Conservation (phyloP, 2,329 filamentous ascomycete species). For the Fusarium odoratissimum region DNA sequence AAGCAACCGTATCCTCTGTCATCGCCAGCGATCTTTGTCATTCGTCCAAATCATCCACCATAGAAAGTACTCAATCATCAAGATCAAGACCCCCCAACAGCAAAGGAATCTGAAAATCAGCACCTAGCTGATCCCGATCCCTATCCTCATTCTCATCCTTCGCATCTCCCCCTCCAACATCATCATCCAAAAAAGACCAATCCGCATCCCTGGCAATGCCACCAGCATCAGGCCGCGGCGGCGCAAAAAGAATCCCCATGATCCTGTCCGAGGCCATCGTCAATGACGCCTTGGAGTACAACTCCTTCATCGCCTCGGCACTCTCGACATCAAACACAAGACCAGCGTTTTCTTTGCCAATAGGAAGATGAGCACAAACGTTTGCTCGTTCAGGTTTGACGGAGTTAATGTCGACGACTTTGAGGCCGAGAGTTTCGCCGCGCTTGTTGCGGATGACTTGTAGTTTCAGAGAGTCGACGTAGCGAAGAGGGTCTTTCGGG, state of each 20-base stretch:
- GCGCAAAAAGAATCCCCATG: constrained; percentile 23
- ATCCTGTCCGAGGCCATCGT: not conserved
- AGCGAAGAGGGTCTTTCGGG: not conserved
- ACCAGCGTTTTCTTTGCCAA: not conserved
- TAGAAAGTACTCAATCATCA: not conserved
- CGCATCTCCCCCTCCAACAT: too few relatives aligned
- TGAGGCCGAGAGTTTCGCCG: not conserved
- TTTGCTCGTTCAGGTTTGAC: not conserved
- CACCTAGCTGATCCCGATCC: not conserved
- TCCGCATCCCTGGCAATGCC: not conserved
- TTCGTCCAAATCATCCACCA: not conserved
- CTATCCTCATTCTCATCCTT: not conserved
- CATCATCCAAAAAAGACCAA: constrained; percentile 14
- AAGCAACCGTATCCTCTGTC: not conserved
- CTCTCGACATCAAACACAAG: constrained; percentile 12
- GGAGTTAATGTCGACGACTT: not conserved
- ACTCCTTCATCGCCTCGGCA: not conserved
- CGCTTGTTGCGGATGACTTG: constrained; percentile 5
- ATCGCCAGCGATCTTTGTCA: not conserved
- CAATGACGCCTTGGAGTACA: not conserved
- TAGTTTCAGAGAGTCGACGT: constrained; percentile 22
- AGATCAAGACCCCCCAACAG: not conserved
- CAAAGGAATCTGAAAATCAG: not conserved
- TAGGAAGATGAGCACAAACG: constrained; percentile 1
- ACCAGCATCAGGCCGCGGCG: not conserved